Percentiles rank a stretch among this genome's conserved stretches.
Conservation (phyloP, 345 rosid genomes). For the Cochlearia excelsa region DNA sequence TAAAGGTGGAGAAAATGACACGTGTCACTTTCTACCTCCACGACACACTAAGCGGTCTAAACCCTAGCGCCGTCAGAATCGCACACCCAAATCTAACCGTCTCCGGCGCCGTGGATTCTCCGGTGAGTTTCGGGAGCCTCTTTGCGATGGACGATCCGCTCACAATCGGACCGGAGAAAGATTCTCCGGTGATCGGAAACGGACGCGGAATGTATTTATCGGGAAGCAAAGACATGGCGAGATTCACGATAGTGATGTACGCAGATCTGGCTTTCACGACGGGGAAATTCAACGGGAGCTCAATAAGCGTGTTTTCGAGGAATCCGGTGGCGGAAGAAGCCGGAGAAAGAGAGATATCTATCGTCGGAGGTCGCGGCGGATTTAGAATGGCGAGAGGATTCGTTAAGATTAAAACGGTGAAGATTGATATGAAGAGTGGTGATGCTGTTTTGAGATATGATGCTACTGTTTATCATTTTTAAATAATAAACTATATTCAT, state of each 20-base stretch:
- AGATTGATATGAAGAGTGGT: constrained; percentile 32
- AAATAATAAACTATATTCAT: background rate
- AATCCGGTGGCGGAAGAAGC: constrained; percentile 39
- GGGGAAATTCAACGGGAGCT: constrained; percentile 47
- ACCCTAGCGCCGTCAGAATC: constrained; percentile 37
- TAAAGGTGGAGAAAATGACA: constrained; percentile 29
- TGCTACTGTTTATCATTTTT: constrained; percentile 40
- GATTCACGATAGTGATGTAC: constrained; percentile 35
- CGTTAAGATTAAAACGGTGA: constrained; percentile 26
- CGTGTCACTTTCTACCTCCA: constrained; percentile 38
- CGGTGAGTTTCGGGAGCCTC: constrained; percentile 37
- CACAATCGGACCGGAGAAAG: constrained; percentile 37
- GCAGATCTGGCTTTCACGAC: constrained; percentile 43
- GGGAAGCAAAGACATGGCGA: constrained; percentile 19
- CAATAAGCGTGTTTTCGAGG: constrained; percentile 47
- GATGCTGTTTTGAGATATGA: constrained; percentile 42
- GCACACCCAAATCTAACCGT: constrained; percentile 31
- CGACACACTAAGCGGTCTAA: constrained; percentile 36
- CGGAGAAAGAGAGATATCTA: constrained; percentile 39
- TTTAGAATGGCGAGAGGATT: constrained; percentile 53
- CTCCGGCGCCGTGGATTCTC: background rate
- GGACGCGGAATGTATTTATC: constrained; percentile 46
- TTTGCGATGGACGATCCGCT: constrained; percentile 48
- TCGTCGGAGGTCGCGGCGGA: constrained; percentile 52
- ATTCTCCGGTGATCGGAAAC: constrained; percentile 38